These are phyloP conservation scores for Phellinidium pouzarii DNA, from an alignment of 1,284 basidiomycete genomes.

Conservation along the genomic window DNA sequence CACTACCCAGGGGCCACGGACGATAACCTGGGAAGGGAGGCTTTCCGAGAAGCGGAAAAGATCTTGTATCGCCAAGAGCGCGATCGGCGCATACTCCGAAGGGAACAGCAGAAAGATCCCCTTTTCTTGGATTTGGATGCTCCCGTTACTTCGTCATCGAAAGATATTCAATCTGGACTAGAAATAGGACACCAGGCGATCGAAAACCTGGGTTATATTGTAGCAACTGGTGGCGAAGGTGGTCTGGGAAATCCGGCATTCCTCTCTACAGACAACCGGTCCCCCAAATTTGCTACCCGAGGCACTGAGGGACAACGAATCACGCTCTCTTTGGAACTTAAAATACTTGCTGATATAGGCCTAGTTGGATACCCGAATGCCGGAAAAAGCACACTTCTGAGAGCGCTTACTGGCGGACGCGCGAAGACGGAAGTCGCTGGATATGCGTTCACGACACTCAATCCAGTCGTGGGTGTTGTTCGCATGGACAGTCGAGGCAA, in stretches of 20 bases:
- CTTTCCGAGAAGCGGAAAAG: constrained; percentile 71
- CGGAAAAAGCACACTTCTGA: constrained; percentile 83
- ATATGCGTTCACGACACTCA: constrained; percentile 93
- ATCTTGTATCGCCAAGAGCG: constrained; percentile 59
- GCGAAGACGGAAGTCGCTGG: constrained; percentile 85
- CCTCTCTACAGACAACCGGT: constrained; percentile 55
- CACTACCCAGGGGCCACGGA: constrained; percentile 70
- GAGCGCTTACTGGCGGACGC: constrained; percentile 80
- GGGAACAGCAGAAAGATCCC: constrained; percentile 38
- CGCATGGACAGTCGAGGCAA: constrained; percentile 77
- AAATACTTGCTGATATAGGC: constrained; percentile 90
- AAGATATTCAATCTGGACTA: constrained; percentile 42
- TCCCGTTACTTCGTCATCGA: constrained; percentile 28
- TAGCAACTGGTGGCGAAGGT: constrained; percentile 77
- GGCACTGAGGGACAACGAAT: constrained; percentile 80
- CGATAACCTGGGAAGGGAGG: constrained; percentile 54
- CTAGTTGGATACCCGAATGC: constrained; percentile 96
- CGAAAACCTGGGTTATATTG: constrained; percentile 55
- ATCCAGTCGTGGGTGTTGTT: constrained; percentile 92
- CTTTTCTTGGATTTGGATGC: constrained; percentile 57
- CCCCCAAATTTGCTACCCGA: constrained; percentile 75
- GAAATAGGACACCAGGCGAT: constrained; percentile 50
- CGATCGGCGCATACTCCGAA: constrained; percentile 41
- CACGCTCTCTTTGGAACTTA: constrained; percentile 88
- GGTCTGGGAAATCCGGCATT: constrained; percentile 93